Conservation (phyloP, 1,284 basidiomycete genomes). For the Limonomyces culmigenus region DNA sequence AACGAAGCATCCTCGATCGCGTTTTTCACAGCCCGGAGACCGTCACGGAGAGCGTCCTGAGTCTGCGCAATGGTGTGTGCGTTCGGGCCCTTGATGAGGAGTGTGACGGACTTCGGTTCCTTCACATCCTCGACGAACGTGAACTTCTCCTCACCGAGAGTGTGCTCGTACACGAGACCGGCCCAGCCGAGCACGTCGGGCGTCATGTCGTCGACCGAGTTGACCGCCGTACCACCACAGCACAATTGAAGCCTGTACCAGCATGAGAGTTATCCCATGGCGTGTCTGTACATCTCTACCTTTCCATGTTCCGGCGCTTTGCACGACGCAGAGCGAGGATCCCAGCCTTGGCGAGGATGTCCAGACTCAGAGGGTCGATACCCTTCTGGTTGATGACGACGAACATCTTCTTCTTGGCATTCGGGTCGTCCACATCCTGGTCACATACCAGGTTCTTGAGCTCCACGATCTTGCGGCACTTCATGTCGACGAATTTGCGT, state of each 20-base stretch:
- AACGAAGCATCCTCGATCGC: slow-evolving; percentile 83
- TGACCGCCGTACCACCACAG: slow-evolving; percentile 91
- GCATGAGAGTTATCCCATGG: slow-evolving; percentile 3
- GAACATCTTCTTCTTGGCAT: slow-evolving; percentile 77
- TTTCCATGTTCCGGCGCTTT: slow-evolving; percentile 96
- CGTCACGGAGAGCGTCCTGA: slow-evolving; percentile 93
- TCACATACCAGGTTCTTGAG: slow-evolving; percentile 96
- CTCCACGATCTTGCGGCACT: slow-evolving; percentile 93
- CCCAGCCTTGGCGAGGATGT: slow-evolving; percentile 93
- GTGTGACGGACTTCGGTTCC: slow-evolving; percentile 91
- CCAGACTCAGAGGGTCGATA: slow-evolving; percentile 94
- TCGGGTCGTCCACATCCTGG: slow-evolving; percentile 65
- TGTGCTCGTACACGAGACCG: slow-evolving; percentile 97
- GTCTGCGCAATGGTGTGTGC: slow-evolving; percentile 93
- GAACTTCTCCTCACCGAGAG: slow-evolving; percentile 96
- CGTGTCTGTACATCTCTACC: slow-evolving; percentile 28
- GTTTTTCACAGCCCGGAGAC: slow-evolving; percentile 93
- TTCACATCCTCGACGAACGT: slow-evolving; percentile 97
- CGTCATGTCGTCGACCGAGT: slow-evolving; percentile 92
- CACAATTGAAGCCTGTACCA: slow-evolving; percentile 70
- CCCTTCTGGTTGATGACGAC: slow-evolving; percentile 99
- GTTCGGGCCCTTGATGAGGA: slow-evolving; percentile 98
- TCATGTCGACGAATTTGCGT: slow-evolving; percentile 85
- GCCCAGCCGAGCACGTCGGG: slow-evolving; percentile 93
- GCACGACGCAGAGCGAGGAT: slow-evolving; percentile 91